Evolutionary conservation across 192 early-diverging fungal genomes (phyloP).

Genomic region (Rhizophagus sp.): DNA sequence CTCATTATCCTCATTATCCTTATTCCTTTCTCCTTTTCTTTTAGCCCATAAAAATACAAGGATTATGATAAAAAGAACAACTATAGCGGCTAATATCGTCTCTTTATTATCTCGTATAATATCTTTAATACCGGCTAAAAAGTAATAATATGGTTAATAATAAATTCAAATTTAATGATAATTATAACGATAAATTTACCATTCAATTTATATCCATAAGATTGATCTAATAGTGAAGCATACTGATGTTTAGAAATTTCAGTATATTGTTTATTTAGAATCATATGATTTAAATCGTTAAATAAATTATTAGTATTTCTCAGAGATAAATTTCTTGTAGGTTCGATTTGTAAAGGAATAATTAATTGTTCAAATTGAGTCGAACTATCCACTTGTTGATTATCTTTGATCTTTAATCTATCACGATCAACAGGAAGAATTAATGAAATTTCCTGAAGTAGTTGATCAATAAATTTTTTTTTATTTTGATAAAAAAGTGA

Average conservation of each 20-base stretch:
- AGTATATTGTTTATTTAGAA: neutral
- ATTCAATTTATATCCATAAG: neutral
- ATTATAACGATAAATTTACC: neutral
- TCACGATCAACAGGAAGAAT: neutral
- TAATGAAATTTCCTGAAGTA: neutral
- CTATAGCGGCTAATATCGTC: neutral
- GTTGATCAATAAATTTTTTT: neutral
- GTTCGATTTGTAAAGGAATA: neutral
- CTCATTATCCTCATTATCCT: too few relatives aligned
- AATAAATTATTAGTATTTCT: neutral
- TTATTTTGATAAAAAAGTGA: neutral
- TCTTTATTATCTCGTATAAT: neutral
- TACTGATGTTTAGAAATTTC: neutral
- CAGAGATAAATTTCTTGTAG: neutral
- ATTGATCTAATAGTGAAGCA: neutral
- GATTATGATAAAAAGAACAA: neutral
- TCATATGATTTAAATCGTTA: neutral
- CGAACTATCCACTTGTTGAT: neutral
- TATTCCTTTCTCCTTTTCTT: neutral
- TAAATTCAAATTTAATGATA: neutral
- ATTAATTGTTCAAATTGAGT: neutral
- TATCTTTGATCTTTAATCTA: neutral
- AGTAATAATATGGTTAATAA: neutral
- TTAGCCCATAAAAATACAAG: neutral
- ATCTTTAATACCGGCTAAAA: neutral